Base-by-base conservation (phyloP, 208 protist genomes). In the Angomonas desouzai region DNA sequence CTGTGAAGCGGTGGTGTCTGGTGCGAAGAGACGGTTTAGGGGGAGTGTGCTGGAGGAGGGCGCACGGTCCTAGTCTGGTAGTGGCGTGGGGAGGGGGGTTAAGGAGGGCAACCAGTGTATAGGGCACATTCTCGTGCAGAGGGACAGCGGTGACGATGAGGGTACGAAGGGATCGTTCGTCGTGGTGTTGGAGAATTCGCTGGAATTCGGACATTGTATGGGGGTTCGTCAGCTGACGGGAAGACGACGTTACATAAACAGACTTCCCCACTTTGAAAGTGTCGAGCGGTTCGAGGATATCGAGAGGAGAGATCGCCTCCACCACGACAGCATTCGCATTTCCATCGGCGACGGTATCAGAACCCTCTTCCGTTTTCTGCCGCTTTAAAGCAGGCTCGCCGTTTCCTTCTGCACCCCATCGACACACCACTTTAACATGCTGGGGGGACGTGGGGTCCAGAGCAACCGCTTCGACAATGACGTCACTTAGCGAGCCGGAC, bases 51-150 rank as follows among this genome's bases (percentile, higher is more conserved):
- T 57, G 62, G 29, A 88, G 68, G 30, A 87, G 47, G 28, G 81
- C 81, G 34, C 77, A 88, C 16, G 77, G 81, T 0, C 81, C 71
- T n/a, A 71, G 56, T 32, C 47, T 68, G 16, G 58, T 53, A 34
- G 67, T 47, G 22, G 22, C 20, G 55, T 79, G 70, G 29, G 66
- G 4, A 0, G 88, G 88, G 9, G 88, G 72, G 62, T 94, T 94
- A 33, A 94, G 68, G 55, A 94, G 59, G 18, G 58, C 74, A 6
- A 88, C 62, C 1, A 94, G 76, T 25, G 77, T 55, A 59, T 92
- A 94, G 0, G 88, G 67, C 4, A 75, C 81, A 68, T 91, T 75
- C 1, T 62, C 51, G 56, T 80, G 72, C n/a, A 92, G 64, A 0
- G 76, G 71, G 13, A 66, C 72, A 0, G 81, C 73, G 7, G 77